A percentile compares a stretch with the other conserved stretches of the same genome.
phyloP scores from a whole-genome alignment of 768 basidiomycete genomes.

The Leccinum longicurvipes region DNA sequence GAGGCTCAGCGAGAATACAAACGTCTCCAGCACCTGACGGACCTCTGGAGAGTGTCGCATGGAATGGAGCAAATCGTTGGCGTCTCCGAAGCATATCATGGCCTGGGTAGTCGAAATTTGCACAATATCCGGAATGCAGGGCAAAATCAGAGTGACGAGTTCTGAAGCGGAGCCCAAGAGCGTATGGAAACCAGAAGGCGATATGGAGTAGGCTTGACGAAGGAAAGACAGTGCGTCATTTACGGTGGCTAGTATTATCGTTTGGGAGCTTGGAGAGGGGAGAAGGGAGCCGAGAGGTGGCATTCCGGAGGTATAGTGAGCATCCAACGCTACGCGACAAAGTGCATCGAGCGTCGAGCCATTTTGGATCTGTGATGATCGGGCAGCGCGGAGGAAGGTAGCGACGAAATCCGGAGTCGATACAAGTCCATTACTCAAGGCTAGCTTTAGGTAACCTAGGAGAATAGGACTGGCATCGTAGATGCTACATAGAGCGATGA shows the following conservation, averaged over 20 bases:
- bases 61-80: conserved; percentile 51
- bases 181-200: conserved; percentile 51
- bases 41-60: conserved; percentile 50
- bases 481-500: conserved; percentile 60
- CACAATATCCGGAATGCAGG: conserved; percentile 57
- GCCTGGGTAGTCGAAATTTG: conserved; percentile 62
- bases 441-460: conserved; percentile 60
- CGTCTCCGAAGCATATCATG: conserved; percentile 45
- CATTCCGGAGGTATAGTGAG: conserved; percentile 56
- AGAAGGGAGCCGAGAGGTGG: conserved; percentile 55
- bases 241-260: conserved; percentile 48
- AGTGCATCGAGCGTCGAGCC: conserved; percentile 67
- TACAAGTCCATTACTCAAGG: conserved; percentile 54
- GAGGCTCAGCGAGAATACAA: conserved; percentile 55
- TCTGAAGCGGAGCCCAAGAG: conserved; percentile 59
- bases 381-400: conserved; percentile 64
- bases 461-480: conserved; percentile 70
- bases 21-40: conserved; percentile 57
- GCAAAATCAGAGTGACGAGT: conserved; percentile 58
- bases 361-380: conserved; percentile 60
- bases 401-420: conserved; percentile 59
- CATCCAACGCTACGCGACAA: conserved; percentile 61
- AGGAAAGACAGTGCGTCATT: conserved; percentile 62
- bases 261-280: conserved; percentile 46
- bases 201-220: conserved; percentile 51